These are phyloP conservation scores for Plasmodium adleri DNA, from an alignment of 169 alveolate species.

Conservation along the genomic window DNA sequence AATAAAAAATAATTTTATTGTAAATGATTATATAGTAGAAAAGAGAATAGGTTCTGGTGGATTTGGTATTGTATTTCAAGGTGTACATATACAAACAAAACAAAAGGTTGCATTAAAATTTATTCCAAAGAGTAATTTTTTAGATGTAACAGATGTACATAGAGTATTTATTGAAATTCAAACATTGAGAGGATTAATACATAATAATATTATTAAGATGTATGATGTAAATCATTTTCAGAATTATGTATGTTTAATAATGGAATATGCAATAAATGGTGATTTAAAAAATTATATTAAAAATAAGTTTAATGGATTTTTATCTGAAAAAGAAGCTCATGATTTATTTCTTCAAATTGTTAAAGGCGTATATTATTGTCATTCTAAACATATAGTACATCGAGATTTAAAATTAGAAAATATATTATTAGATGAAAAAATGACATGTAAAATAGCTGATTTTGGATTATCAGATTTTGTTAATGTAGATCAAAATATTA, in stretches of 20 bases:
- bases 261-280: constrained; percentile 81
- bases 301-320: constrained; percentile 79
- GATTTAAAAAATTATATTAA: constrained; percentile 79
- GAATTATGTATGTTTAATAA: constrained; percentile 80
- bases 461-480: constrained; percentile 79
- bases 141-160: constrained; percentile 80
- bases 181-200: constrained; percentile 78
- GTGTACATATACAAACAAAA: constrained; percentile 81
- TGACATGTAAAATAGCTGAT: constrained; percentile 74
- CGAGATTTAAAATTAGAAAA: constrained; percentile 84
- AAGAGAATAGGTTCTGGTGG: constrained; percentile 76
- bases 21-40: constrained; percentile 64
- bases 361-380: constrained; percentile 86
- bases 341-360: constrained; percentile 83
- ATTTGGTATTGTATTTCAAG: constrained; percentile 77
- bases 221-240: constrained; percentile 83
- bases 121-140: constrained; percentile 78
- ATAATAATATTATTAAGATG: constrained; percentile 80
- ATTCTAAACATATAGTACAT: constrained; percentile 87
- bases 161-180: constrained; percentile 82
- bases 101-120: constrained; percentile 84
- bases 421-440: constrained; percentile 78
- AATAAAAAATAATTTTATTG: constrained; percentile 57
- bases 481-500: constrained; percentile 77
- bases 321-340: constrained; percentile 80